Evolutionary conservation across 75 land plant genomes (phyloP), one percentile per base, ranked within the genome.

Genomic region (Cupressus sempervirens): DNA sequence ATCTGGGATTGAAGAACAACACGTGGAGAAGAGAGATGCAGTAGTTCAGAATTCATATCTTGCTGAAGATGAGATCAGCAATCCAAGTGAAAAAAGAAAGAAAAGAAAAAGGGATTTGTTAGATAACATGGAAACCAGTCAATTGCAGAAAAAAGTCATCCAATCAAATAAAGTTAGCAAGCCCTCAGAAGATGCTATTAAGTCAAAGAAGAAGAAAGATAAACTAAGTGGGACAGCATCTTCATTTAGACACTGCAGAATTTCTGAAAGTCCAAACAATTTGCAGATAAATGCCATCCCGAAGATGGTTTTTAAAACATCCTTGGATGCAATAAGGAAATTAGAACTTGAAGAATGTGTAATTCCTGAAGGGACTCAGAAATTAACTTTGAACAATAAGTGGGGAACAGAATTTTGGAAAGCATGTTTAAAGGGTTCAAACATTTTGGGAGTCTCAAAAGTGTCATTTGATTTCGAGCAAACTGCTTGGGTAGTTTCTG

Each of bases 351-450:
- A 83, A 46, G 91, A 86, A 80, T 84, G 68, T 16, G 54, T 7
- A 34, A 85, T 54, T 41, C 82, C 48, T 54, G 50, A 0, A 40
- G 84, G 46, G 26, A 46, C 32, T 53, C 56, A 83, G n/a, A 81
- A 83, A 80, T 85, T 89, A 34, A 74, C 93, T 35, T 84, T 86
- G 82, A 86, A 80, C 54, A 85, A 86, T 54, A 9, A 86, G 29
- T 95, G 92, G 91, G 95, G 93, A 30, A 50, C 84, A 84, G 88
- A 90, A 81, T 93, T 94, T 43, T 96, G 91, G 95, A 88, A 91
- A 36, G 84, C 88, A 67, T 93, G 85, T 87, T 89, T 85, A 36
- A 48, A 75, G 85, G 96, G 93, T 54, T 89, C 77, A 26, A 91
- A 91, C 86, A 83, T 96, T 0, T 58, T 96, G 81, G 96, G 89